Base-by-base conservation (phyloP, 2,329 filamentous ascomycete genomes). In the Fusarium nodosum region DNA sequence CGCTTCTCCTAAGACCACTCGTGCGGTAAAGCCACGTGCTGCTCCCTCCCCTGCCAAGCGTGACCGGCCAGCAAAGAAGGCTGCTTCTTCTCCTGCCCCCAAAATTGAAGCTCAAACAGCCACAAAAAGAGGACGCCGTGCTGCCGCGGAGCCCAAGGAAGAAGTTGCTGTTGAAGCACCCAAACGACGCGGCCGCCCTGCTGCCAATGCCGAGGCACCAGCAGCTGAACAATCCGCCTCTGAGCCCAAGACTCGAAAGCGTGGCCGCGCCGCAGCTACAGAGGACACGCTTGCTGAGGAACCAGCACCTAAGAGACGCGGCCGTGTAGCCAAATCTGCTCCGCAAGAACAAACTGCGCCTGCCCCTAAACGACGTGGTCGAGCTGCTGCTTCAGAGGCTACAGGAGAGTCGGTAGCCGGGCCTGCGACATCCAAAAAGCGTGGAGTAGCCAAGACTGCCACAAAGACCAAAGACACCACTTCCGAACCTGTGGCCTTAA, bases 131-230 rank as follows among this genome's bases (percentile, higher is more conserved):
- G 56, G 67, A 20, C 71, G 64, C 13, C 56, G 41, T 41, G 51
- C 69, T 45, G 67, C 59, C 20, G 51, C 45, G 2, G 58, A 59
- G 10, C 36, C 69, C 12, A 38, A 55, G 16, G 56, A 56, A n/a
- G 44, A 31, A 22, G 15, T 46, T 2, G 28, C 42, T 22, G 38
- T 20, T 8, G 60, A 61, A 13, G 38, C 62, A 9, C 59, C 66
- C n/a, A 74, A 71, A 50, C 64, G 58, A 51, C 72, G 72, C 2
- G 72, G 72, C 4, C 72, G 71, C 30, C 71, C 72, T 36, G 41
- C 63, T 16, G 57, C 62, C 56, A 69, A 66, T 15, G 24, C n/a
- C 1, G 42, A 60, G 20, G 42, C n/a, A 13, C 16, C 60, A 10
- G 28, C 54, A 31, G 42, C 8, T 26, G 51, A 55, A 5, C 48